A percentile compares a stretch with the other conserved stretches of the same genome.
Conservation (phyloP, 331 rosid species). For the Telfairia occidentalis region DNA sequence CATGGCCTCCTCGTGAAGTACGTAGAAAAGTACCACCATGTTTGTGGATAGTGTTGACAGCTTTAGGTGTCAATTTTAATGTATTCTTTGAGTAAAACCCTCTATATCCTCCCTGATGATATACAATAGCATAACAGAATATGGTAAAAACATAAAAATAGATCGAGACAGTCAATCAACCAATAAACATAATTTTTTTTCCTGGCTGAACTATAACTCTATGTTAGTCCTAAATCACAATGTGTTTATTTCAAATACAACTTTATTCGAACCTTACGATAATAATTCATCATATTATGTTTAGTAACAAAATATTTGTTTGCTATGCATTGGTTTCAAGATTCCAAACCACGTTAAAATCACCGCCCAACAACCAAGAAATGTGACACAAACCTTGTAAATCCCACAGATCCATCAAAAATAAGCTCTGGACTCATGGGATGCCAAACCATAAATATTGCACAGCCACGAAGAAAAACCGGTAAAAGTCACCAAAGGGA, state of each 20-base stretch:
- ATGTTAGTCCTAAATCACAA: background rate
- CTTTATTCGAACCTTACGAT: background rate
- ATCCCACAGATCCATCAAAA: too few relatives aligned
- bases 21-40: conserved; percentile 86
- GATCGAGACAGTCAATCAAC: background rate
- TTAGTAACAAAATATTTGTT: background rate
- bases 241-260: background rate
- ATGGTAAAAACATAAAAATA: background rate
- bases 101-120: conserved; percentile 70
- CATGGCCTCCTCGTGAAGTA: conserved; percentile 97
- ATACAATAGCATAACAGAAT: conserved; percentile 17
- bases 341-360: too few relatives aligned
- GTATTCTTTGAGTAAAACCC: conserved; percentile 92
- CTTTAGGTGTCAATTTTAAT: conserved; percentile 55
- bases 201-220: background rate
- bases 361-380: too few relatives aligned
- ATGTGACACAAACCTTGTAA: too few relatives aligned
- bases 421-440: too few relatives aligned
- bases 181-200: background rate
- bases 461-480: too few relatives aligned
- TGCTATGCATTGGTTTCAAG: too few relatives aligned
- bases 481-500: background rate
- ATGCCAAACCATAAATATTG: too few relatives aligned
- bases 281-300: background rate
- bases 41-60: conserved; percentile 72